These are phyloP conservation scores for Toxicodendron radicans DNA, from an alignment of 345 rosid genomes.

Conservation along the genomic window DNA sequence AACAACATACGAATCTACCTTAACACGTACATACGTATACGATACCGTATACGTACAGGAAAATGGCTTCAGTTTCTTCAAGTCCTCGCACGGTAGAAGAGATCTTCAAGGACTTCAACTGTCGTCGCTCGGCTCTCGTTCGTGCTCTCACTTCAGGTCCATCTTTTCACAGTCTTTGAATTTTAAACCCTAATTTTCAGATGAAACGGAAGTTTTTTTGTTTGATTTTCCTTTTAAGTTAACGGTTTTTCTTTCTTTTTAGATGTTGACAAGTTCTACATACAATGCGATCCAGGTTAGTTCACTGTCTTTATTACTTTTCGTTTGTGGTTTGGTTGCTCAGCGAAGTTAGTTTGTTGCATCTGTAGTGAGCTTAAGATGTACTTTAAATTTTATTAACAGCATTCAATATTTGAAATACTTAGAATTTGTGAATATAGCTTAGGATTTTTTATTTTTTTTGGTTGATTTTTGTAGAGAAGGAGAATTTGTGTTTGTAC, in stretches of 20 bases:
- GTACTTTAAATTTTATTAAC: neutral
- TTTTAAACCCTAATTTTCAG: slow-evolving; percentile 11
- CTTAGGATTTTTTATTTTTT: neutral
- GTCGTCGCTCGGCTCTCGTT: slow-evolving; percentile 41
- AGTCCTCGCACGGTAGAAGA: slow-evolving; percentile 79
- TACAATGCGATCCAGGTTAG: slow-evolving; percentile 46
- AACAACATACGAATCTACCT: no score
- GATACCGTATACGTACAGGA: neutral
- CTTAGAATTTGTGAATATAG: neutral
- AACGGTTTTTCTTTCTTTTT: slow-evolving; percentile 2
- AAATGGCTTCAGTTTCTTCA: slow-evolving; percentile 43
- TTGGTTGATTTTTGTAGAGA: slow-evolving; percentile 36
- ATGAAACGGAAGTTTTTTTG: neutral
- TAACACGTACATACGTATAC: no score
- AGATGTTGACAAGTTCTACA: slow-evolving; percentile 42
- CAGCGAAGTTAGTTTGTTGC: neutral
- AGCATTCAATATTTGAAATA: neutral
- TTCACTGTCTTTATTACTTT: neutral
- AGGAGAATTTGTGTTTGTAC: slow-evolving; percentile 77
- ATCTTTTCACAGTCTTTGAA: neutral
- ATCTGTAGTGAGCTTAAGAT: neutral
- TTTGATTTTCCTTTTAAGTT: neutral
- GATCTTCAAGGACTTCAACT: slow-evolving; percentile 66
- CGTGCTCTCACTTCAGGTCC: slow-evolving; percentile 48
- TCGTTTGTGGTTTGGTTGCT: slow-evolving; percentile 13